phyloP scores from a whole-genome alignment of 2,329 filamentous ascomycete genomes.

The Alternaria alternata region DNA sequence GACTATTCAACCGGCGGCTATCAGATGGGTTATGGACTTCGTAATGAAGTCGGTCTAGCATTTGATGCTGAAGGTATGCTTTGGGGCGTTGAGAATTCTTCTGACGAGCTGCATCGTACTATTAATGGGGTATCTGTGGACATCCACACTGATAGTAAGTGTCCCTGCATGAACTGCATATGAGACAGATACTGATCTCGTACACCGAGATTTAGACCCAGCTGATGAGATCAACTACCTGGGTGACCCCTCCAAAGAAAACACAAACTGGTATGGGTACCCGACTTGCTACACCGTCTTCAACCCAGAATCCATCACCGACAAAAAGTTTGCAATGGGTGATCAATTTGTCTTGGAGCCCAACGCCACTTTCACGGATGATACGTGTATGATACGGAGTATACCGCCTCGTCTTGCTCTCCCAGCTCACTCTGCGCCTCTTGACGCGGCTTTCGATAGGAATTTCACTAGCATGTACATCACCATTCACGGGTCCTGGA shows the following conservation, averaged over 20 bases:
- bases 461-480: constrained; percentile 37
- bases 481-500: constrained; percentile 43
- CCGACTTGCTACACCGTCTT: constrained; percentile 73
- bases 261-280: constrained; percentile 70
- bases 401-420: constrained; percentile 30
- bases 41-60: constrained; percentile 73
- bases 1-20: constrained; percentile 61
- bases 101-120: constrained; percentile 66
- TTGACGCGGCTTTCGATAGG: constrained; percentile 36
- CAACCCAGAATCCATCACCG: constrained; percentile 43
- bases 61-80: constrained; percentile 40
- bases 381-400: constrained; percentile 31
- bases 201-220: constrained; percentile 54
- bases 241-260: constrained; percentile 57
- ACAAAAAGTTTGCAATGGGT: constrained; percentile 30
- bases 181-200: too few relatives aligned
- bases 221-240: constrained; percentile 78
- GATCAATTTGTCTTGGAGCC: constrained; percentile 45
- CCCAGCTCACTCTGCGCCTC: constrained; percentile 38
- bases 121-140: constrained; percentile 60
- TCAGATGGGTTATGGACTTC: constrained; percentile 69
- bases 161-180: too few relatives aligned
- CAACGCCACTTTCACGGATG: constrained; percentile 38
- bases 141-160: constrained; percentile 64
- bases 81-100: constrained; percentile 70